Evolutionary conservation across 768 basidiomycete genomes (phyloP), one percentile per base, ranked within the genome.

Genomic region (Mrakia hoshinonis): DNA sequence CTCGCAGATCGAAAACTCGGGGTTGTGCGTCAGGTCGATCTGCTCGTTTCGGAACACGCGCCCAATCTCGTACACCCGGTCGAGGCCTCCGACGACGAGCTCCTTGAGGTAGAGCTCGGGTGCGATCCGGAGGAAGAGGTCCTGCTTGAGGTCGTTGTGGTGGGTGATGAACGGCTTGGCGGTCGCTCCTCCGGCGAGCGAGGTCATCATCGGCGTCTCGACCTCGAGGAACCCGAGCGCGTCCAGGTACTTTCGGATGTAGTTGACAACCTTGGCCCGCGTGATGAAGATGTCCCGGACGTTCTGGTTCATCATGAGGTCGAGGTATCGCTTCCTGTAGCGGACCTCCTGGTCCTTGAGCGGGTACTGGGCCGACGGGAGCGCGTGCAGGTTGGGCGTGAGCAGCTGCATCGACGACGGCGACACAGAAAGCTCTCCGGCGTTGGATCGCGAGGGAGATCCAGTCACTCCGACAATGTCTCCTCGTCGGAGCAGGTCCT

Each of bases 151-250:
- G 79, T 98, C 95, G 82, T 99, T 99, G 82, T 99, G 96, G 79
- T 97, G 96, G 0, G 95, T 99, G 79, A 99, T 78, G 83, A 99
- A 99, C 3, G 96, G 96, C 84, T 97, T 98, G 76, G 96, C 96
- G 1, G 93, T 97, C 18, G 96, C 96, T 68, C 96, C 96, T 34
- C 96, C 96, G 0, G 96, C 96, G 75, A 91, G 85, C 83, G 96
- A 85, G 77, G 89, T 93, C 81, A 90, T 99, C 84, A 99, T 96
- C 7, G 96, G 96, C 1, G 96, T 99, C 81, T 99, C 95, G 74
- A 98, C 94, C 81, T 99, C 96, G 81, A 98, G 87, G 84, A 99
- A 99, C 54, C 95, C 96, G 26, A 89, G 85, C 75, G 84, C 81
- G 79, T 96, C 93, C 69, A 99, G 81, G 85, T 86, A 99, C 74